Evolutionary conservation across 306 rosid species (phyloP), one percentile per base, ranked within the genome.

Genomic region (Urtica urens): DNA sequence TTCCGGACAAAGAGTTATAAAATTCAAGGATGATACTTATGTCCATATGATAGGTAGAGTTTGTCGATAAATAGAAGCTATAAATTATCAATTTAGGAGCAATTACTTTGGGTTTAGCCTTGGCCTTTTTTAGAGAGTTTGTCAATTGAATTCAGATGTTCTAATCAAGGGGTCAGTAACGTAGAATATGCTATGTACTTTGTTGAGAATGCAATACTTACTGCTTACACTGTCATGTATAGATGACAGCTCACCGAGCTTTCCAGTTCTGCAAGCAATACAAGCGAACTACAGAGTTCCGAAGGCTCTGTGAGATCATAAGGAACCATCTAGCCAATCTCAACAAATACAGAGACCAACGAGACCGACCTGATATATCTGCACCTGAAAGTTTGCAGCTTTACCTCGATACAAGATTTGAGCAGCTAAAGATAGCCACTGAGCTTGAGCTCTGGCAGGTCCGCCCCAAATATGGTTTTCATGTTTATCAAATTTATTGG

Each of bases 201-300:
- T 15, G 37, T 14, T 46, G 30, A 16, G 33, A 6, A 5, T 19
- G 11, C 44, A 4, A 8, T 25, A 10, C 25, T 65, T 27, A 35
- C 33, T 41, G 55, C 2, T n/a, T n/a, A n/a, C n/a, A 15, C 24
- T 47, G 11, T 54, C 45, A 30, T 59, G 18, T 65, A 70, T 72
- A 92, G 99, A 92, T 92, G 99, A 92, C 99, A 22, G 99, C 99
- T 11, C 99, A 92, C 60, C 86, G 99, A 51, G 94, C 99, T 50
- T 92, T 92, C 69, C 99, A 92, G 73, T 92, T 92, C 70, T 92
- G 99, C 70, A 92, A 92, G 77, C 94, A 79, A 51, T 92, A 92
- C 34, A 92, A 92, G 54, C 67, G 99, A 49, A 80, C 94, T 12
- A 92, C 99, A 5, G 99, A 92, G 62, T 92, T 92, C 47, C 87